phyloP scores from a whole-genome alignment of 345 rosid species.

The Lagerstroemia speciosa region DNA sequence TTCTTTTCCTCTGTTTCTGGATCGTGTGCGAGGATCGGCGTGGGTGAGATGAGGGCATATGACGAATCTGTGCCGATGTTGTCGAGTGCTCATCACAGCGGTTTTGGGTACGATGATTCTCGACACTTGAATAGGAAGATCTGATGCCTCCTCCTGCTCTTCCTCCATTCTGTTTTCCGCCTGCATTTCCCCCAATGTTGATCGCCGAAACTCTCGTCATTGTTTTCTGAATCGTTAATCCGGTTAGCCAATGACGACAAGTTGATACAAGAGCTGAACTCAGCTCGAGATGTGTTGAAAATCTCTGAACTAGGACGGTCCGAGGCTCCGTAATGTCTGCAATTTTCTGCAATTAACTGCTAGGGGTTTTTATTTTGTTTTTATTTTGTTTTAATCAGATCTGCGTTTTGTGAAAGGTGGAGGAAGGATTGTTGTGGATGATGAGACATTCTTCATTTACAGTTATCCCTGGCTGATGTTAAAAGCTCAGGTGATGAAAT shows the following conservation, averaged over 20 bases:
- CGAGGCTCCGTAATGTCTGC: slow-evolving; percentile 21
- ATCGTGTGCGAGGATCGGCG: too few relatives aligned
- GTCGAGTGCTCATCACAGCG: neutral
- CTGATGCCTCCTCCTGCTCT: neutral
- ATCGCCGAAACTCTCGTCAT: neutral
- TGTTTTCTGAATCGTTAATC: neutral
- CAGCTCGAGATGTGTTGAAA: slow-evolving; percentile 20
- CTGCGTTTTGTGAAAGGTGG: too few relatives aligned
- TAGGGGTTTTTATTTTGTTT: neutral
- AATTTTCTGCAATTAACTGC: neutral
- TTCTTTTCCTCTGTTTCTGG: too few relatives aligned
- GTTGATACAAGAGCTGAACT: slow-evolving; percentile 4
- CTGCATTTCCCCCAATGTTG: neutral
- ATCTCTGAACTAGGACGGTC: slow-evolving; percentile 57
- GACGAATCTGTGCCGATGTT: neutral
- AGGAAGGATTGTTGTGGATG: slow-evolving; percentile 20
- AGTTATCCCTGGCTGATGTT: slow-evolving; percentile 66
- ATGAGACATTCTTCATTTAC: slow-evolving; percentile 26
- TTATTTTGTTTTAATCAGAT: neutral
- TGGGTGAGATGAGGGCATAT: neutral
- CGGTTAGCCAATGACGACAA: neutral
- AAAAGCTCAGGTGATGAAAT: slow-evolving; percentile 22
- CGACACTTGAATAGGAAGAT: slow-evolving; percentile 1
- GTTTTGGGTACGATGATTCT: neutral
- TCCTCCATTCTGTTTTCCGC: neutral